A percentile compares a stretch with the other conserved stretches of the same genome.
phyloP scores from a whole-genome alignment of 805 yeast species.

The Cyberlindnera euphorbiiphila region DNA sequence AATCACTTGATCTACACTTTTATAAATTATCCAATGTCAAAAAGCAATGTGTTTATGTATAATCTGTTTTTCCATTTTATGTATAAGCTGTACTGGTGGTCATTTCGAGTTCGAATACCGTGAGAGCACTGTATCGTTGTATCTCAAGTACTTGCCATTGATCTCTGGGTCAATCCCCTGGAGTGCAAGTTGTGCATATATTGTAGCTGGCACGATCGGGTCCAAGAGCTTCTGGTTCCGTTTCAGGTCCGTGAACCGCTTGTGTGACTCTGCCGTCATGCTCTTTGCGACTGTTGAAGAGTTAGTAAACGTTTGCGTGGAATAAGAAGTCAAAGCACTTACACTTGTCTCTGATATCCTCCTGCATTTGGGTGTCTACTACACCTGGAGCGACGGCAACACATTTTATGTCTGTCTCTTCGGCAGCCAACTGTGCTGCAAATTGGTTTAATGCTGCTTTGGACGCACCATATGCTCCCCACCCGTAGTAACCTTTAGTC shows the following conservation, averaged over 20 bases:
- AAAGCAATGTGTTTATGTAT: background rate
- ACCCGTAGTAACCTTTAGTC: slow-evolving; percentile 55
- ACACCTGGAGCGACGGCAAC: slow-evolving; percentile 92
- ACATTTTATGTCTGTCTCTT: slow-evolving; percentile 56
- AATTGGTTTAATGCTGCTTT: slow-evolving; percentile 89
- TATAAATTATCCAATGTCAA: background rate
- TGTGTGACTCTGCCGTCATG: slow-evolving; percentile 59
- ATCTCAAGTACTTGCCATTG: slow-evolving; percentile 69
- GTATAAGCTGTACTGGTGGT: slow-evolving; percentile 8
- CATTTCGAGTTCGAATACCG: no score
- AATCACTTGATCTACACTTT: background rate
- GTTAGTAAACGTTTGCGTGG: background rate
- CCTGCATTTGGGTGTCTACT: slow-evolving; percentile 89
- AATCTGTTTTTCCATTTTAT: background rate
- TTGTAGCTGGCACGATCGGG: slow-evolving; percentile 68
- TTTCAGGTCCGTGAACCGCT: slow-evolving; percentile 64
- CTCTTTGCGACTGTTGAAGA: slow-evolving; percentile 34
- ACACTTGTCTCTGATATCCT: slow-evolving; percentile 61
- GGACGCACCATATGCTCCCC: slow-evolving; percentile 91
- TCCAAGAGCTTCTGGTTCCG: slow-evolving; percentile 51
- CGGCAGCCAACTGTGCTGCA: slow-evolving; percentile 60
- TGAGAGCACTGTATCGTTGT: slow-evolving; percentile 38
- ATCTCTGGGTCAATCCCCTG: slow-evolving; percentile 52
- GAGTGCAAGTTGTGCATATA: slow-evolving; percentile 63
- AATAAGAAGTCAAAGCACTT: background rate